Percentiles rank a stretch among this genome's conserved stretches.
phyloP scores from a whole-genome alignment of 495 filamentous ascomycete species.

The Penicillium atrosanguineum region DNA sequence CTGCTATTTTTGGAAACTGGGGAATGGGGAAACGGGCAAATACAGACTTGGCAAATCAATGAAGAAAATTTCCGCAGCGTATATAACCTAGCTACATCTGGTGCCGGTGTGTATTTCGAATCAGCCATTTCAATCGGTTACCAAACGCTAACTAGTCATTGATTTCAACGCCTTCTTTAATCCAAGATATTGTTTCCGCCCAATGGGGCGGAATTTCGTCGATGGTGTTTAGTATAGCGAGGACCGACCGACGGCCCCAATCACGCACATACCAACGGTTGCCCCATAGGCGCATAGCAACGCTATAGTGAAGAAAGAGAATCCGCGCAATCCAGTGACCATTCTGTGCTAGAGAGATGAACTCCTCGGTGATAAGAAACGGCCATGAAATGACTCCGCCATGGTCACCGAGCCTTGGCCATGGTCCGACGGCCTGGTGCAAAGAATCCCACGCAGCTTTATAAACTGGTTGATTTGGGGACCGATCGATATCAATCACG shows the following conservation, averaged over 20 bases:
- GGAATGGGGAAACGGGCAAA: too few relatives aligned
- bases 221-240: slow-evolving; percentile 26
- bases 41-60: too few relatives aligned
- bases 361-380: slow-evolving; percentile 30
- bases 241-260: slow-evolving; percentile 37
- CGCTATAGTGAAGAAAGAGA: slow-evolving; percentile 37
- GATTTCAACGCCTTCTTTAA: slow-evolving; percentile 22
- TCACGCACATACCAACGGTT: slow-evolving; percentile 40
- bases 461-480: slow-evolving; percentile 19
- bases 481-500: slow-evolving; percentile 16
- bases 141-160: slow-evolving; percentile 1
- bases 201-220: slow-evolving; percentile 32
- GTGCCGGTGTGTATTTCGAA: not conserved
- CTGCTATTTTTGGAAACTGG: too few relatives aligned
- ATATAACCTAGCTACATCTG: too few relatives aligned
- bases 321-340: slow-evolving; percentile 39
- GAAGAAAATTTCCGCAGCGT: too few relatives aligned
- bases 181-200: slow-evolving; percentile 35
- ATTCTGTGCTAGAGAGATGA: slow-evolving; percentile 22
- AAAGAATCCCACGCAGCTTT: slow-evolving; percentile 29
- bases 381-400: slow-evolving; percentile 41
- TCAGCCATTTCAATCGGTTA: not conserved
- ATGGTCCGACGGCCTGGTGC: slow-evolving; percentile 29
- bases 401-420: slow-evolving; percentile 30
- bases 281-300: slow-evolving; percentile 35